Base-by-base conservation (phyloP, 208 protist species). In the Leishmania lainsoni region DNA sequence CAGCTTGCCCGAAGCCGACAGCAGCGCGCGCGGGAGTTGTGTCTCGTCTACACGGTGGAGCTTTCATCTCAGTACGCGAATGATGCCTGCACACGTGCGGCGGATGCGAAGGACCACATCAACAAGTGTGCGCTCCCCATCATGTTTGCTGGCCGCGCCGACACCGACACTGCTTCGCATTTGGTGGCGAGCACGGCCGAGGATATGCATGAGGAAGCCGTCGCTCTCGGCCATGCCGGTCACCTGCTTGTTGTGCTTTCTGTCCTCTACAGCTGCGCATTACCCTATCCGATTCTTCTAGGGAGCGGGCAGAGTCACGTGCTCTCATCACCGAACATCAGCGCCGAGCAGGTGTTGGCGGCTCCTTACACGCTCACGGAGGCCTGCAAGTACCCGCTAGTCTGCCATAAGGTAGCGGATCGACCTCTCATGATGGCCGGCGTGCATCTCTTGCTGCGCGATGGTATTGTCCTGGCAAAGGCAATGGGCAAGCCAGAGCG, bases 221-320 rank as follows among this genome's bases (percentile, higher is more conserved):
- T 88, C 22, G 91, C 86, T n/a, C 76, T 95, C n/a, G 91, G 86
- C 20, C 76, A 86, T 59, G 90, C 88, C 2, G 87, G 87, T 16
- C 90, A 93, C 78, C 51, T 92, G 49, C 65, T 96, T n/a, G 61
- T 80, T n/a, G 83, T 86, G 12, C 84, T 91, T 26, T 79, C 93
- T 69, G 72, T 86, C 26, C 63, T 94, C 59, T 92, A 93, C 83
- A 89, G 84, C 76, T 93, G 85, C 78, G 17, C 84, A 20, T 76
- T 96, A 29, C 93, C 93, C 20, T 86, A 91, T 59, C 90, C 91
- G 3, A 78, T 94, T 22, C 48, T 96, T 49, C 49, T 94, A 29
- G 91, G 85, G 22, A 88, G 87, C 8, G 70, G 81, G 22, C 91
- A 81, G 66, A 93, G 88, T 68, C 75, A 78, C 35, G 81, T 93